These are phyloP conservation scores for Adansonia rubrostipa DNA, from an alignment of 441 rosid genomes.

Conservation along the genomic window DNA sequence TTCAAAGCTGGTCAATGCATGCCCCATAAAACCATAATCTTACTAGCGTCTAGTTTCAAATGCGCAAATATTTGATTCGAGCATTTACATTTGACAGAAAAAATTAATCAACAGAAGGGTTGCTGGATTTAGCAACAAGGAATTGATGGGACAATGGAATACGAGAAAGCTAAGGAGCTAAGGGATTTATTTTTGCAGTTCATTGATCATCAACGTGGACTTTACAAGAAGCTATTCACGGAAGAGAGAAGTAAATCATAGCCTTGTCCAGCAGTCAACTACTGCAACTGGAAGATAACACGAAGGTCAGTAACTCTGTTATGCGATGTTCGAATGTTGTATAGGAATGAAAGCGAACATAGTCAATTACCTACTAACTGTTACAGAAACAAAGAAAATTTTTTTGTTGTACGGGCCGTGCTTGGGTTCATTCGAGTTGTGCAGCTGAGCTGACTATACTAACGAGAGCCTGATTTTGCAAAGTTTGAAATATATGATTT, in stretches of 20 bases:
- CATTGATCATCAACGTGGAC: constrained; percentile 33
- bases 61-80: neutral
- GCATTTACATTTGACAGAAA: constrained; percentile 30
- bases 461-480: neutral
- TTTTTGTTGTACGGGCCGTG: neutral
- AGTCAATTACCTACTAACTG: neutral
- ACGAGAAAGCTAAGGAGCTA: constrained; percentile 37
- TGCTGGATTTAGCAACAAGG: constrained; percentile 9
- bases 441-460: neutral
- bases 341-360: neutral
- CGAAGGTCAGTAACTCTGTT: neutral
- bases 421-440: constrained; percentile 2
- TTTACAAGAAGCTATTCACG: constrained; percentile 37
- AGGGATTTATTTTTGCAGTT: constrained; percentile 45
- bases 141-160: constrained; percentile 48
- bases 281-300: neutral
- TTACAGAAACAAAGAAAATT: neutral
- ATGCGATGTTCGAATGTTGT: neutral
- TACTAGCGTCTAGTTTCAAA: neutral
- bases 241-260: constrained; percentile 37
- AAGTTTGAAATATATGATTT: constrained; percentile 10
- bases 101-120: constrained; percentile 6
- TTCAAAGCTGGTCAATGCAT: neutral
- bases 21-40: neutral
- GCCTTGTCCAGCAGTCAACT: constrained; percentile 14